Evolutionary conservation across 805 yeast species (phyloP).

Genomic region (Starmerella vaccinii): DNA sequence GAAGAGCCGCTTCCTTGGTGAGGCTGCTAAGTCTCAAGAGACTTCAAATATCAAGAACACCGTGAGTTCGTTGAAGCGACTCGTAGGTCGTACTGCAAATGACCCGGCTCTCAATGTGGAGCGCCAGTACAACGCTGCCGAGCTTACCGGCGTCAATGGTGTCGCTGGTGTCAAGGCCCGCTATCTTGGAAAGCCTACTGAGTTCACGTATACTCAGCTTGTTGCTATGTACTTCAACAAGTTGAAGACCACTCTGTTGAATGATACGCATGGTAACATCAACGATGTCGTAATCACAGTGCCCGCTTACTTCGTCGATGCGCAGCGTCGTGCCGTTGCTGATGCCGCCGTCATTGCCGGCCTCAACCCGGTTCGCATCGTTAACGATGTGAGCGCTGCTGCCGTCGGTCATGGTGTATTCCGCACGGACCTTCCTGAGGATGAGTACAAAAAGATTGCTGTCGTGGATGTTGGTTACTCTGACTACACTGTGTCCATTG

Average conservation of each 20-base stretch:
- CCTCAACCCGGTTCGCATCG: slow-evolving; percentile 94
- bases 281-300: slow-evolving; percentile 88
- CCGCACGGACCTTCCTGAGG: slow-evolving; percentile 89
- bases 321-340: slow-evolving; percentile 89
- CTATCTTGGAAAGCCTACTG: slow-evolving; percentile 64
- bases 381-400: slow-evolving; percentile 96
- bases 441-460: slow-evolving; percentile 78
- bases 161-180: slow-evolving; percentile 77
- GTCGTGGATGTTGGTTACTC: slow-evolving; percentile 97
- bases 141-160: slow-evolving; percentile 60
- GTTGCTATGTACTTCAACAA: slow-evolving; percentile 92
- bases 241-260: slow-evolving; percentile 65
- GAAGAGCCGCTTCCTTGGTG: slow-evolving; percentile 88
- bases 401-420: slow-evolving; percentile 99
- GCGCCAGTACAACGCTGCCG: slow-evolving; percentile 60
- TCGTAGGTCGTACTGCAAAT: slow-evolving; percentile 62
- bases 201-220: slow-evolving; percentile 80
- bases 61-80: slow-evolving; percentile 86
- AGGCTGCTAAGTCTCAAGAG: slow-evolving; percentile 91
- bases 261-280: slow-evolving; percentile 73
- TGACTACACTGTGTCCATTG: slow-evolving; percentile 79
- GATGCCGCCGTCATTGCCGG: slow-evolving; percentile 96
- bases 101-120: slow-evolving; percentile 75
- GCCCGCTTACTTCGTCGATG: slow-evolving; percentile 95
- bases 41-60: slow-evolving; percentile 94